A percentile compares a stretch with the other conserved stretches of the same genome.
phyloP scores from a whole-genome alignment of 345 rosid species.

The Eucalyptus dawsonii region DNA sequence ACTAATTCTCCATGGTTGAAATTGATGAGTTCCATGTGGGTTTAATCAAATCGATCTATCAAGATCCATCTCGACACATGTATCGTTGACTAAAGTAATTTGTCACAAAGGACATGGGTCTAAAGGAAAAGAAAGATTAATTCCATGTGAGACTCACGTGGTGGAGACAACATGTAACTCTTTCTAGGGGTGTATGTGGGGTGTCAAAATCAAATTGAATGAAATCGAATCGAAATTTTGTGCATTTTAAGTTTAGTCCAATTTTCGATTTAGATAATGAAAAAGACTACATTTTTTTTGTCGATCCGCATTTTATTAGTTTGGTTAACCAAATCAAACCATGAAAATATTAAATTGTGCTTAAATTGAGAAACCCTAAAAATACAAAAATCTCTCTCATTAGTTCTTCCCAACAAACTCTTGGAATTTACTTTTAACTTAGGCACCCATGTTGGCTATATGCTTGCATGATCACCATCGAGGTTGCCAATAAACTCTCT shows the following conservation, averaged over 20 bases:
- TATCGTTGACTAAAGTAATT: background rate
- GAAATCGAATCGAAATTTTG: rapidly evolving
- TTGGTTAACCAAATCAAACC: background rate
- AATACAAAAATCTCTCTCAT: background rate
- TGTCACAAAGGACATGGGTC: background rate
- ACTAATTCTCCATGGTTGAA: background rate
- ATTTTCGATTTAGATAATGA: no score
- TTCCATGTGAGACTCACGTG: background rate
- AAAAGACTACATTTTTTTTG: no score
- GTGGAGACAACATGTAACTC: background rate
- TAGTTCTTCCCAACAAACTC: background rate
- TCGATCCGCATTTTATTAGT: no score
- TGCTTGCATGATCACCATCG: background rate
- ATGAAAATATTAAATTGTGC: no score
- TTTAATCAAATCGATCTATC: background rate
- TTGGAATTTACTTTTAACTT: background rate
- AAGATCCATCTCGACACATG: background rate
- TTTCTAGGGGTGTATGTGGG: no score
- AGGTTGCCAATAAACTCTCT: background rate
- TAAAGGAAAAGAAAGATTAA: background rate
- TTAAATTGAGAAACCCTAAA: background rate
- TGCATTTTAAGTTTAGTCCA: no score
- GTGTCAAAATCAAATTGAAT: no score
- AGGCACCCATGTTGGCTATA: background rate
- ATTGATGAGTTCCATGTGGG: background rate